A percentile compares a stretch with the other conserved stretches of the same genome.
Evolutionary conservation across 1,284 basidiomycete species (phyloP).

Genomic region (Athelia psychrophila): DNA sequence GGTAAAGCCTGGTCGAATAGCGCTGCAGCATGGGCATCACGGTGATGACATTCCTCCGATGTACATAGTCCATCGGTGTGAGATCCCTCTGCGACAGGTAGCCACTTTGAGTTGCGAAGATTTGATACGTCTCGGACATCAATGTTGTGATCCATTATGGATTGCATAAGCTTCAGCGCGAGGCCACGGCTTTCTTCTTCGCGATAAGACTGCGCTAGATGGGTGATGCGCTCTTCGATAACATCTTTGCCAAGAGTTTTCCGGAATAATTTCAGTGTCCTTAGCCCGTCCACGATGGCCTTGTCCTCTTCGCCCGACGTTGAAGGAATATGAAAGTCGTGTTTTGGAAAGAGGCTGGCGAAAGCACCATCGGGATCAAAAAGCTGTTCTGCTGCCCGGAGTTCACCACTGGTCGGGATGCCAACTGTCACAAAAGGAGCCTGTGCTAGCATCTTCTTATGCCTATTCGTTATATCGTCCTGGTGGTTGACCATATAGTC

Average conservation of each 20-base stretch:
- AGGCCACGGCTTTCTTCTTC: conserved; percentile 5
- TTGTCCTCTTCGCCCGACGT: conserved; percentile 3
- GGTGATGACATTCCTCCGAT: conserved; percentile 24
- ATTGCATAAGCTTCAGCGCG: conserved; percentile 16
- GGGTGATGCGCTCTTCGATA: conserved; percentile 27
- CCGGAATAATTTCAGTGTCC: conserved; percentile 24
- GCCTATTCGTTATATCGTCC: conserved; percentile 17
- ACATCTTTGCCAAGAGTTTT: conserved; percentile 24
- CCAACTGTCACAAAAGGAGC: conserved; percentile 25
- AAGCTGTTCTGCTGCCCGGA: conserved; percentile 18
- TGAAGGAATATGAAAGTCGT: conserved; percentile 13
- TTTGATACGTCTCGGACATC: conserved; percentile 19
- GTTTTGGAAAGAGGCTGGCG: conserved; percentile 20
- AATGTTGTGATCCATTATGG: conserved; percentile 17
- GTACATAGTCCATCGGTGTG: conserved; percentile 5
- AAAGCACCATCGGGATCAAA: conserved; percentile 31
- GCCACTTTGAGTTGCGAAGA: conserved; percentile 22
- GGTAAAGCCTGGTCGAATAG: conserved; percentile 33
- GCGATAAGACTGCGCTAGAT: conserved; percentile 19
- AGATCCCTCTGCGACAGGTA: conserved; percentile 26
- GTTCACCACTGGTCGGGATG: conserved; percentile 16
- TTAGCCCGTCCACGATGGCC: conserved; percentile 20
- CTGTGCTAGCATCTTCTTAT: conserved; percentile 19
- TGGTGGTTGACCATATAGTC: conserved; percentile 19
- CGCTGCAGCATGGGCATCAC: conserved; percentile 10